These are phyloP conservation scores for Umbellularia californica DNA, from an alignment of 164 flowering plant species.

Conservation along the genomic window DNA sequence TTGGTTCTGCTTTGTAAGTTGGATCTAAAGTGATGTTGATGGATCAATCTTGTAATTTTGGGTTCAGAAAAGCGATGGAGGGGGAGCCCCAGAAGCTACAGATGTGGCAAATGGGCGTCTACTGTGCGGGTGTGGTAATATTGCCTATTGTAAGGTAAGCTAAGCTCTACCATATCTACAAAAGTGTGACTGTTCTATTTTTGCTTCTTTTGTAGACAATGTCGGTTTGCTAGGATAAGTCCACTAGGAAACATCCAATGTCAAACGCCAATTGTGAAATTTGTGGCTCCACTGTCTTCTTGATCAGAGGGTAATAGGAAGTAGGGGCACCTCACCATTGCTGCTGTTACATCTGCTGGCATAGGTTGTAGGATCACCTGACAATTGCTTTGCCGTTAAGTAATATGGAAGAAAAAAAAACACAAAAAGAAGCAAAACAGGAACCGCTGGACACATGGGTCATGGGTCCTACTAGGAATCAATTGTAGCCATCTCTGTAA, in stretches of 20 bases:
- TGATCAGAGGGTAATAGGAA: background rate
- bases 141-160: conserved; percentile 70
- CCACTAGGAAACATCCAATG: background rate
- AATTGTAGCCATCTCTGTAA: too few species aligned
- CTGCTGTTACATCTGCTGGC: too few species aligned
- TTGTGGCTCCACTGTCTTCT: background rate
- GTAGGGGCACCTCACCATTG: background rate
- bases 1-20: background rate
- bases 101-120: conserved; percentile 76
- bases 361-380: background rate
- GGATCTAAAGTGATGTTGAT: background rate
- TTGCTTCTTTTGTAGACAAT: background rate
- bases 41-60: conserved; percentile 10
- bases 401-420: too few species aligned
- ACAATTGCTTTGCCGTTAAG: too few species aligned
- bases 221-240: background rate
- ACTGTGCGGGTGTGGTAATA: conserved; percentile 65
- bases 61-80: conserved; percentile 84
- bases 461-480: too few species aligned
- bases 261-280: background rate
- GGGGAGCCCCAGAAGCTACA: conserved; percentile 72
- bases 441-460: too few species aligned
- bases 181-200: background rate
- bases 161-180: background rate
- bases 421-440: too few species aligned